Evolutionary conservation across 2,329 filamentous ascomycete species (phyloP).

Genomic region (Emergomyces orientalis): DNA sequence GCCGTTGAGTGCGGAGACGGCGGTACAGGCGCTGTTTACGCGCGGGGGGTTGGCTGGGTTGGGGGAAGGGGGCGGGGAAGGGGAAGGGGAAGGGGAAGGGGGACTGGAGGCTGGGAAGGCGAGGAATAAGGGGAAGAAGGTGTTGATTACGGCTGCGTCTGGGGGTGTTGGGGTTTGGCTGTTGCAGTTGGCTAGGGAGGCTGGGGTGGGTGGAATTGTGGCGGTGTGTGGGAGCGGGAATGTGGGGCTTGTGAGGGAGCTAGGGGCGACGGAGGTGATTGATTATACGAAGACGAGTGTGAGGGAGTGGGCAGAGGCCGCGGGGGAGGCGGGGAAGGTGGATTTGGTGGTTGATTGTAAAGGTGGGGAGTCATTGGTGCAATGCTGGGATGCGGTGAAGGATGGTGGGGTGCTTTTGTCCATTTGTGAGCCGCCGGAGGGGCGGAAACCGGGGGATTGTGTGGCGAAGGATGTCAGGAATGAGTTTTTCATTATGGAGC

Average conservation of each 20-base stretch:
- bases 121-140: conserved; percentile 26
- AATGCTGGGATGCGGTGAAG: conserved; percentile 35
- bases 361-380: conserved; percentile 32
- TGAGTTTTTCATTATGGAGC: conserved; percentile 36
- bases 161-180: conserved; percentile 39
- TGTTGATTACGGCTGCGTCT: conserved; percentile 38
- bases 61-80: conserved; percentile 10
- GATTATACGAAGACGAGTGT: conserved; percentile 31
- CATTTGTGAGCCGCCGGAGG: conserved; percentile 31
- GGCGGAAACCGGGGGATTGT: conserved; percentile 22
- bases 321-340: conserved; percentile 22
- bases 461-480: conserved; percentile 22
- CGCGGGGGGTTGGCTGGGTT: conserved; percentile 22
- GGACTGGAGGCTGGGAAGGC: conserved; percentile 8
- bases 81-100: too few species aligned
- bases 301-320: conserved; percentile 25
- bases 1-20: conserved; percentile 35
- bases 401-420: conserved; percentile 31
- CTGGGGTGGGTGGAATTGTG: conserved; percentile 30
- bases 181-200: conserved; percentile 33
- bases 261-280: conserved; percentile 37
- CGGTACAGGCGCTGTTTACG: conserved; percentile 37
- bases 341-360: conserved; percentile 40
- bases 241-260: conserved; percentile 28
- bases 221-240: conserved; percentile 33